A percentile compares a stretch with the other conserved stretches of the same genome.
Evolutionary conservation across 1,284 basidiomycete species (phyloP).

Genomic region (Volvariella surrecta): DNA sequence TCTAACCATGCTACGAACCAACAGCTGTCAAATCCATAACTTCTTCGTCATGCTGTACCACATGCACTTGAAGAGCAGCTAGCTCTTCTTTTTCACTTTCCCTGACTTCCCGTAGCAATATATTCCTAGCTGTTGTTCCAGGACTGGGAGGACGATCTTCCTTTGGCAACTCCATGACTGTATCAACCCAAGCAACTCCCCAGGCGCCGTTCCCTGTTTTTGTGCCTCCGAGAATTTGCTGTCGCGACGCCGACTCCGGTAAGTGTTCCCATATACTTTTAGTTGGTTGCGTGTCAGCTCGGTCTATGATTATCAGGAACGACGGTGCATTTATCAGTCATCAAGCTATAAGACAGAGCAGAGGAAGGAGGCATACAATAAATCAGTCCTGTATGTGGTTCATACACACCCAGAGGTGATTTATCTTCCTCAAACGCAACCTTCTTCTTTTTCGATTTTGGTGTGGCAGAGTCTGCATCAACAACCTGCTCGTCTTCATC

Average conservation of each 20-base stretch:
- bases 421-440: constrained; percentile 22
- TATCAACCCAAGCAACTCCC: constrained; percentile 73
- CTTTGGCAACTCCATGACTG: constrained; percentile 47
- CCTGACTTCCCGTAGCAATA: constrained; percentile 7
- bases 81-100: no score
- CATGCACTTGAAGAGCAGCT: no score
- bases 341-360: constrained; percentile 6
- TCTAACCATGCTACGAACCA: no score
- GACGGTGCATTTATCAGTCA: constrained; percentile 4
- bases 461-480: constrained; percentile 7
- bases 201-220: constrained; percentile 70
- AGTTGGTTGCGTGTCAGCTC: constrained; percentile 64
- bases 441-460: constrained; percentile 23
- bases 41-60: no score
- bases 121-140: constrained; percentile 11
- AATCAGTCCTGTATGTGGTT: constrained; percentile 62
- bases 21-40: no score
- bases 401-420: constrained; percentile 56
- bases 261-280: constrained; percentile 51
- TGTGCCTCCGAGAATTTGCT: constrained; percentile 53
- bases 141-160: constrained; percentile 8
- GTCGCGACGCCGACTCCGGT: constrained; percentile 33
- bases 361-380: constrained; percentile 42
- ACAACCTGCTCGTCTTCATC: constrained; percentile 16
- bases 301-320: no score